These are phyloP conservation scores for Exophiala spinifera DNA, from an alignment of 2,329 filamentous ascomycete genomes.

Conservation along the genomic window DNA sequence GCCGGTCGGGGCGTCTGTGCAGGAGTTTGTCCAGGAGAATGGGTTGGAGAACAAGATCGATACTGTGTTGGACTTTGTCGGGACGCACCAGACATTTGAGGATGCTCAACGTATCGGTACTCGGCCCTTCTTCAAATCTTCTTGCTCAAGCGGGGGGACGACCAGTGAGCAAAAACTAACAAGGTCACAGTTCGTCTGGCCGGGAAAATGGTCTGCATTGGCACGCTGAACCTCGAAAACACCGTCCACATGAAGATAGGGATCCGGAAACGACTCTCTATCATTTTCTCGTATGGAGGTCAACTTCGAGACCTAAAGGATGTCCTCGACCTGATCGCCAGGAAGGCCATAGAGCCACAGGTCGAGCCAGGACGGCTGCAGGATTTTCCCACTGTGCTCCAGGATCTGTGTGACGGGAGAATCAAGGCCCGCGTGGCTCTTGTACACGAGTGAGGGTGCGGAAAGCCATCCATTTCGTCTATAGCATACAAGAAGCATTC, in stretches of 20 bases:
- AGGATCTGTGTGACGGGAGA: constrained; percentile 37
- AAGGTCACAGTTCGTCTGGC: background rate
- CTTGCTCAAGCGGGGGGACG: background rate
- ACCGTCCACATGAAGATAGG: constrained; percentile 46
- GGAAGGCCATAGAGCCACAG: constrained; percentile 36
- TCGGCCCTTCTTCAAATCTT: too few relatives aligned
- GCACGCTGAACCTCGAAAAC: constrained; percentile 41
- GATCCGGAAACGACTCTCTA: constrained; percentile 42
- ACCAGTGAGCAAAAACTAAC: background rate
- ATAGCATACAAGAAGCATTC: background rate
- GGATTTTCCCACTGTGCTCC: constrained; percentile 36
- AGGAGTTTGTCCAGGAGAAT: constrained; percentile 32
- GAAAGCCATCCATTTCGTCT: too few relatives aligned
- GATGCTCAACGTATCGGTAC: constrained; percentile 33
- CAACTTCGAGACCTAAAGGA: constrained; percentile 39
- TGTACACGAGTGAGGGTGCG: background rate
- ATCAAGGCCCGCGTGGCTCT: constrained; percentile 30
- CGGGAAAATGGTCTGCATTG: constrained; percentile 38
- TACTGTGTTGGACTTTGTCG: constrained; percentile 37
- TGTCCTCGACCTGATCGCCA: constrained; percentile 32
- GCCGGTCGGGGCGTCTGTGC: constrained; percentile 31
- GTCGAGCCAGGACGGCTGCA: constrained; percentile 34
- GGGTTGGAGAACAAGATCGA: constrained; percentile 30
- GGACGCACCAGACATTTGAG: constrained; percentile 38
- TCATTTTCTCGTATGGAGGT: constrained; percentile 46